phyloP scores from a whole-genome alignment of 1,284 basidiomycete species.

The Chondrostereum purpureum region DNA sequence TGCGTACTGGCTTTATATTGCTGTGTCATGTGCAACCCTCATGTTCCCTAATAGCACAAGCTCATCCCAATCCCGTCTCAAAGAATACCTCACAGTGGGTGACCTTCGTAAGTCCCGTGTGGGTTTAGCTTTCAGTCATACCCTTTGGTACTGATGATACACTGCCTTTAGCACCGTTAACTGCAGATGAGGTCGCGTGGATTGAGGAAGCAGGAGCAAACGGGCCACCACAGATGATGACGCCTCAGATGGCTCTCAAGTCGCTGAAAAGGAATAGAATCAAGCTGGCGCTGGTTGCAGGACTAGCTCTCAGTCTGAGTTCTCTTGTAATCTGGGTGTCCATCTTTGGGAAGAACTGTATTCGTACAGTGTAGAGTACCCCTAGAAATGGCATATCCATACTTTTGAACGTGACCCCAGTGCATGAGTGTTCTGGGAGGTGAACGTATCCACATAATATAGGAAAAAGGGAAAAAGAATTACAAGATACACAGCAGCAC shows the following conservation, averaged over 20 bases:
- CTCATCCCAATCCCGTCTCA: constrained; percentile 44
- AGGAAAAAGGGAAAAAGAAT: neutral
- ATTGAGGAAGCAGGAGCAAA: constrained; percentile 37
- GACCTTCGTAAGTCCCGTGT: constrained; percentile 32
- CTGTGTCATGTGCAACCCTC: constrained; percentile 1
- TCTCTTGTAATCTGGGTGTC: too few species aligned
- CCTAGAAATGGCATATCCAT: too few species aligned
- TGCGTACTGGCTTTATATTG: constrained; percentile 25
- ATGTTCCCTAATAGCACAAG: constrained; percentile 33
- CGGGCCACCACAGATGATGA: constrained; percentile 15
- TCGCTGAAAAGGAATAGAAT: neutral
- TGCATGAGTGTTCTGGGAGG: too few species aligned
- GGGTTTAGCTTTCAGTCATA: constrained; percentile 3
- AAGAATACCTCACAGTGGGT: constrained; percentile 49
- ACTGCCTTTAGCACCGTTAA: constrained; percentile 23
- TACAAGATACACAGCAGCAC: neutral
- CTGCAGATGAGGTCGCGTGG: constrained; percentile 30
- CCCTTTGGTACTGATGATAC: too few species aligned
- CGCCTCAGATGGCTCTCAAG: neutral
- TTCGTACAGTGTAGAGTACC: too few species aligned
- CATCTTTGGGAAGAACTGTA: too few species aligned
- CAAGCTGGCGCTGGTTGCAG: too few species aligned
- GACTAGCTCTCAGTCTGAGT: too few species aligned
- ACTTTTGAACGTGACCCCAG: too few species aligned
- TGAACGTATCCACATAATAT: neutral